Base-by-base conservation (phyloP, 2,329 filamentous ascomycete species). In the Passalora sequoiae region DNA sequence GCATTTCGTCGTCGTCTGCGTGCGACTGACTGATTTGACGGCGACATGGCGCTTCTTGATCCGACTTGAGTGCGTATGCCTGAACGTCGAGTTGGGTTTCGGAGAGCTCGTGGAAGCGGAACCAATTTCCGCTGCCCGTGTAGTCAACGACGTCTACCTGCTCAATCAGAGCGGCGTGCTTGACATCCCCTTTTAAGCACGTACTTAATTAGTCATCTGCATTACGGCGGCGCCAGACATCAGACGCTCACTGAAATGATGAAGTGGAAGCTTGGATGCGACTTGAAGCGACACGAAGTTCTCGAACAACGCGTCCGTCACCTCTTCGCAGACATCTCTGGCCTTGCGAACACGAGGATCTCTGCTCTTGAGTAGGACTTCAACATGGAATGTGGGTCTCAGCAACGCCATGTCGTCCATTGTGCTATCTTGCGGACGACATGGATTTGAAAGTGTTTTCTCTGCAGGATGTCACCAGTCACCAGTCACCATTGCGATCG, bases 71-170 rank as follows among this genome's bases (percentile, higher is more conserved):
- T 29, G 60, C 56, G 51, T 70, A 72, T 2, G 64, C 63, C 40
- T 72, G 68, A 2, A 72, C 58, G 40, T 71, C 69, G 4, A 72
- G 58, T 9, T 65, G 49, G 4, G 67, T 59, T 2, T 67, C 53
- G 12, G 58, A 44, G 7, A 69, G 40, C 8, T 46, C 50, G 49
- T 66, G 54, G 33, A 44, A 53, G 55, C 33, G 56, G 5, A 21
- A 45, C 16, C 13, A 25, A 27, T 39, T 50, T 9, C 16, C 30
- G 6, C 55, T 56, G 3, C 64, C 64, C 9, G 61, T 65, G 44
- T 63, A 71, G 44, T 69, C 69, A 9, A 62, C 63, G 21, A 70
- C 59, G 5, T 60, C 58, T 21, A 69, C 57, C 1, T 55, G 55
- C 6, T 64, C 61, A n/a, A 70, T 59, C 21, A 44, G 51, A 10